A percentile compares a stretch with the other conserved stretches of the same genome.
Evolutionary conservation across 139 green algal genomes (phyloP).

Genomic region (Coccomyxa sp.): DNA sequence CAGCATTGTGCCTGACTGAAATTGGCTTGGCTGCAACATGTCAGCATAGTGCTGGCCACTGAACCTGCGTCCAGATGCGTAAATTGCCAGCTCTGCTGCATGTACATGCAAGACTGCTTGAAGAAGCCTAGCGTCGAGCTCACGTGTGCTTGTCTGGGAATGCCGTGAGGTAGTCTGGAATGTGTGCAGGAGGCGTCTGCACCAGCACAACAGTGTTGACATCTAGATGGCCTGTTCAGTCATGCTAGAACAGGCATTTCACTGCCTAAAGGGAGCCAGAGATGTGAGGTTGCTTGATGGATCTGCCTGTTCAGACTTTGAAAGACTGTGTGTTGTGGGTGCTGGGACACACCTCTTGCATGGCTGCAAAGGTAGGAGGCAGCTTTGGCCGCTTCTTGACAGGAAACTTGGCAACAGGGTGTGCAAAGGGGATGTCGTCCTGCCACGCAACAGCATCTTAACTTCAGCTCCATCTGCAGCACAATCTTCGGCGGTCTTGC

Average conservation of each 20-base stretch:
- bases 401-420: conserved; percentile 58
- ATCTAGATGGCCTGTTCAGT: background rate
- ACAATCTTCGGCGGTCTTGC: background rate
- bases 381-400: conserved; percentile 28
- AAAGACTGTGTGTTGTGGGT: background rate
- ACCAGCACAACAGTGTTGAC: background rate
- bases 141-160: conserved; percentile 84
- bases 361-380: conserved; percentile 53
- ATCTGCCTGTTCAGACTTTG: background rate
- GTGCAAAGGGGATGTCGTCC: conserved; percentile 63
- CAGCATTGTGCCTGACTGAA: no score
- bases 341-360: conserved; percentile 15
- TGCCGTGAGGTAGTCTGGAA: conserved; percentile 76
- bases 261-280: background rate
- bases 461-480: background rate
- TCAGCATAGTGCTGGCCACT: no score
- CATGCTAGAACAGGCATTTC: background rate
- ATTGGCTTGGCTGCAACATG: no score
- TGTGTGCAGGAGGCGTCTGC: conserved; percentile 56
- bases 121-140: conserved; percentile 23
- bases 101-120: conserved; percentile 29
- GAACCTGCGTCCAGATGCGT: no score
- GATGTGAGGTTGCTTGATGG: background rate
- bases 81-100: background rate
- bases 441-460: background rate